A percentile compares a stretch with the other conserved stretches of the same genome.
phyloP scores from a whole-genome alignment of 192 early-diverging fungal genomes.

The Obelidium mucronatum region DNA sequence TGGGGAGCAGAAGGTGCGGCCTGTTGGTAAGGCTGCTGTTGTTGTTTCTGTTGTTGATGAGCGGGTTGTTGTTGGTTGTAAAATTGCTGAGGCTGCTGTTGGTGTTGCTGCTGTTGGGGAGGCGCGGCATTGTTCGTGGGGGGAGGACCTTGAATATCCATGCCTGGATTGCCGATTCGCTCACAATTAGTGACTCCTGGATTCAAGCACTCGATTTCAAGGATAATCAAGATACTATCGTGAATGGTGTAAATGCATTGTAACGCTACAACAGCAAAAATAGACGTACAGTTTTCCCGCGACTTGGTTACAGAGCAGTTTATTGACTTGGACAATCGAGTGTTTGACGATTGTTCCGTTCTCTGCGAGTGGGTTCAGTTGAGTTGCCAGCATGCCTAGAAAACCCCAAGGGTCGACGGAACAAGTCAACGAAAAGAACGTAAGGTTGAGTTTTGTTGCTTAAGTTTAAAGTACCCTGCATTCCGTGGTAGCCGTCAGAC shows the following conservation, averaged over 20 bases:
- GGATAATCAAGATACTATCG: conserved; percentile 56
- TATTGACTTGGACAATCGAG: conserved; percentile 56
- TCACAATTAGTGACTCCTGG: conserved; percentile 21
- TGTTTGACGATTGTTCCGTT: conserved; percentile 55
- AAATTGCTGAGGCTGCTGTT: conserved; percentile 7
- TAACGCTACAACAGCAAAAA: not conserved
- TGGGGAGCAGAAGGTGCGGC: conserved; percentile 7
- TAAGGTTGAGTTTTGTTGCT: not conserved
- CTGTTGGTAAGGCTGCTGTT: conserved; percentile 15
- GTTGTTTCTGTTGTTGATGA: conserved; percentile 22
- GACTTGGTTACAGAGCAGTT: conserved; percentile 58
- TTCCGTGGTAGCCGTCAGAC: conserved; percentile 68
- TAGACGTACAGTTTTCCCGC: conserved; percentile 60
- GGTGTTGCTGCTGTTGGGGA: conserved; percentile 45
- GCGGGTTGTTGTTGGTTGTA: conserved; percentile 32
- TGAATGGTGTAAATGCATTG: conserved; percentile 22
- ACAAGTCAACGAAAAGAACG: not conserved
- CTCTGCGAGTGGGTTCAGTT: conserved; percentile 57
- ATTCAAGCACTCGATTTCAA: conserved; percentile 57
- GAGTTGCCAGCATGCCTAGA: conserved; percentile 69
- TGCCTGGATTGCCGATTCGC: conserved; percentile 32
- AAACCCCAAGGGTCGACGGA: too few relatives aligned
- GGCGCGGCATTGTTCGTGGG: not conserved
- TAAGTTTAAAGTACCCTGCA: conserved; percentile 61
- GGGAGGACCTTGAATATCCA: not conserved